Evolutionary conservation across 768 basidiomycete species (phyloP), one percentile per base, ranked within the genome.

Genomic region (Agaricus subrufescens): DNA sequence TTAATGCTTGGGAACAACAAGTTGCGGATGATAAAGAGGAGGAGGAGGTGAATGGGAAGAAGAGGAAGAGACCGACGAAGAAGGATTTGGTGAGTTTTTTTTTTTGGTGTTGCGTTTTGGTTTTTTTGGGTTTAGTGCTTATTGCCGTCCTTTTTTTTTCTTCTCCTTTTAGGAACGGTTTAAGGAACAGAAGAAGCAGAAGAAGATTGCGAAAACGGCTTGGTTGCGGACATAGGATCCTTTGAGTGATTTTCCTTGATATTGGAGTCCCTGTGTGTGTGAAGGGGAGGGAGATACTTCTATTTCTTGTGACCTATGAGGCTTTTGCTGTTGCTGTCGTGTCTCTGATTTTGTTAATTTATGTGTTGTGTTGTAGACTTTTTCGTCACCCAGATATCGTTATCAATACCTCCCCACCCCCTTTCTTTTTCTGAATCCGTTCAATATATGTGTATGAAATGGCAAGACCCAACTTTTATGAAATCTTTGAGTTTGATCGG

Each of bases 181-280:
- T 69, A 89, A 87, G 66, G 88, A 91, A 66, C 86, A 89, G 74
- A 93, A 92, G 69, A 78, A 72, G 61, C 71, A 75, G 65, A 92
- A 92, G 75, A 93, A 92, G 72, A 83, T 91, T 8, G 89, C 89
- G 39, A 92, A 91, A 75, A 92, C 89, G 1, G 91, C 91, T 8
- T 93, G 90, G 91, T 67, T 93, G 63, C 83, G 91, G 66, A 88
- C 85, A 62, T 89, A 52, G 62, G 65, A 3, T 47, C 38, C 19
- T 46, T 27, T 15, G 27, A 25, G 14, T 30, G 25, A 40, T 30
- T 10, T 14, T 19, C 26, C 15, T 19, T 2, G 7, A 15, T 15
- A 8, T 46, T 34, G 19, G 19, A 19, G 19, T 19, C 19, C 19
- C 19, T 34, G 34, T 34, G 34, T 34, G 34, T 34, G 3, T 34